These are phyloP conservation scores for Rhamnella rubrinervis DNA, from an alignment of 331 rosid genomes.

Conservation along the genomic window DNA sequence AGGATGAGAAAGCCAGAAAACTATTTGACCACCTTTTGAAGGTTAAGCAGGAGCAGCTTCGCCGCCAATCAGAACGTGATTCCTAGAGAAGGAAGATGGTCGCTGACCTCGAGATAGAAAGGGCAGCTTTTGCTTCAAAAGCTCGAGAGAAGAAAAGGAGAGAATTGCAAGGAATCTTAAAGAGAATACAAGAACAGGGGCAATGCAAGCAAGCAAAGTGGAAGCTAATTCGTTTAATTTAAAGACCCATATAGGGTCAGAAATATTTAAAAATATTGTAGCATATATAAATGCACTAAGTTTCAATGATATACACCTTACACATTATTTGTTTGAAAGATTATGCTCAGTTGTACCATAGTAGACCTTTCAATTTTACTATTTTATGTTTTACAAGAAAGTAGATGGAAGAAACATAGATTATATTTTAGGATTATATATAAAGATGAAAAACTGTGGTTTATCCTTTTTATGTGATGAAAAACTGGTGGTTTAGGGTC, in stretches of 20 bases:
- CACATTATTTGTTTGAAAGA: too few relatives aligned
- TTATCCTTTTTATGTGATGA: too few relatives aligned
- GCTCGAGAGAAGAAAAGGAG: conserved; percentile 65
- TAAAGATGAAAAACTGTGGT: too few relatives aligned
- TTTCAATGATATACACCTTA: too few relatives aligned
- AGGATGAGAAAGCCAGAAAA: conserved; percentile 77
- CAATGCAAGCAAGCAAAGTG: conserved; percentile 60
- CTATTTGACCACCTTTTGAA: conserved; percentile 70
- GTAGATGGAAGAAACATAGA: too few relatives aligned
- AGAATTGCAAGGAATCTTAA: conserved; percentile 62
- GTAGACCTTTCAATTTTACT: too few relatives aligned
- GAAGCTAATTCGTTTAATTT: conserved; percentile 18
- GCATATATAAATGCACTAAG: too few relatives aligned
- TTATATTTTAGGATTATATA: too few relatives aligned
- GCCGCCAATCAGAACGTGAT: conserved; percentile 67
- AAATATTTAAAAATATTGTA: too few relatives aligned
- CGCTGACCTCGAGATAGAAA: conserved; percentile 77
- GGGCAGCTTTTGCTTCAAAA: conserved; percentile 54
- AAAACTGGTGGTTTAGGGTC: too few relatives aligned
- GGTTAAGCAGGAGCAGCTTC: conserved; percentile 66
- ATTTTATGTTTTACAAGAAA: too few relatives aligned
- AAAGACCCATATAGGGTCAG: conserved; percentile 19
- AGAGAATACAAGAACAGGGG: conserved; percentile 71
- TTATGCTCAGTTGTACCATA: too few relatives aligned
- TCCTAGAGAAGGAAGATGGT: conserved; percentile 78